phyloP scores from a whole-genome alignment of 495 filamentous ascomycete genomes.

The Penicillium samsonianum region DNA sequence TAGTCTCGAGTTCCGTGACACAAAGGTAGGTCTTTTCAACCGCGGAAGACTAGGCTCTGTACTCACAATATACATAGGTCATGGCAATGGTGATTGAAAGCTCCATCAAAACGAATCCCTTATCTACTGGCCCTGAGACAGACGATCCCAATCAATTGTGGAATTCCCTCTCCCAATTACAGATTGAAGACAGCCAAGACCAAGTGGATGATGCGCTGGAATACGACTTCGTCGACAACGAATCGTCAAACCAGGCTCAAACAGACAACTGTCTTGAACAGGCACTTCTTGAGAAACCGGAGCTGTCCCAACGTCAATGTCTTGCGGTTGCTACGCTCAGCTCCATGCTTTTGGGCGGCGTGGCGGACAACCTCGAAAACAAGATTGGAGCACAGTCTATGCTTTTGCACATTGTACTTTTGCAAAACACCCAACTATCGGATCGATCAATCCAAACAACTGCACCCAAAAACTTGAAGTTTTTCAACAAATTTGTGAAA shows the following conservation, averaged over 20 bases:
- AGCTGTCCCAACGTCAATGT: background rate
- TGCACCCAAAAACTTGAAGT: background rate
- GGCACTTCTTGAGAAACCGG: background rate
- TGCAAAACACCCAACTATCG: background rate
- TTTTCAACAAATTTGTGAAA: slow-evolving; percentile 19
- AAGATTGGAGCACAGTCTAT: slow-evolving; percentile 7
- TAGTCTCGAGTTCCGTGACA: slow-evolving; percentile 58
- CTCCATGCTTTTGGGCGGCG: background rate
- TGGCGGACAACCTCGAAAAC: background rate
- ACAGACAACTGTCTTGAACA: background rate
- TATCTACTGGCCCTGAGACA: background rate
- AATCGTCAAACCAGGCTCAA: background rate
- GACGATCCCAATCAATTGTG: background rate
- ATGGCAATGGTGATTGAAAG: slow-evolving; percentile 53
- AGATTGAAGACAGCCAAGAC: background rate
- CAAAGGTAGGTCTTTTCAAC: slow-evolving; percentile 47
- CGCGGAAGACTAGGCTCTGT: background rate
- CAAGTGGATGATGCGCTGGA: background rate
- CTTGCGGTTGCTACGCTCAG: background rate
- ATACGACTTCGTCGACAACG: too few relatives aligned
- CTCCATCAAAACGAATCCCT: background rate
- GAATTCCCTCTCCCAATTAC: background rate
- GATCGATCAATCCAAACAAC: background rate
- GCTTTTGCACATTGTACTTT: slow-evolving; percentile 1
- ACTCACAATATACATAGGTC: background rate